Evolutionary conservation across 2,329 filamentous ascomycete species (phyloP).

Genomic region (Alternaria burnsii): DNA sequence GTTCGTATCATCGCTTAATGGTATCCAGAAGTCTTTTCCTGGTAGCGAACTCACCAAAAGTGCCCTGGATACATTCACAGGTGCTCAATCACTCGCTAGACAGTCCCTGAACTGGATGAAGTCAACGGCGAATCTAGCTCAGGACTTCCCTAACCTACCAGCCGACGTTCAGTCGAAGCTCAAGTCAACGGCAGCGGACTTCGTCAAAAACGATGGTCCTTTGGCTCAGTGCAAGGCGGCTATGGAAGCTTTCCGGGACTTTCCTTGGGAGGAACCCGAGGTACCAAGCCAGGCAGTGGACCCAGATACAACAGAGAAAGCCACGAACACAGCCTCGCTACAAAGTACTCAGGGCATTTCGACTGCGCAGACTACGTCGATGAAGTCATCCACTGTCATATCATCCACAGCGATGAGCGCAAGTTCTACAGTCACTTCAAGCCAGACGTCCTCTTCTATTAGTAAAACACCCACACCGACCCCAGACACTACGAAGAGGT

Average conservation of each 20-base stretch:
- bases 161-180: slow-evolving; percentile 12
- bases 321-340: not conserved
- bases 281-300: not conserved
- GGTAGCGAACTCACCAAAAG: slow-evolving; percentile 8
- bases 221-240: slow-evolving; percentile 14
- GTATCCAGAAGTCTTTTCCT: slow-evolving; percentile 22
- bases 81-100: slow-evolving; percentile 18
- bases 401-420: not conserved
- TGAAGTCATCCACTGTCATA: not conserved
- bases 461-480: not conserved
- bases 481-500: too few species aligned
- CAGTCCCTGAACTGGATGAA: slow-evolving; percentile 22
- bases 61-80: slow-evolving; percentile 6
- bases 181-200: not conserved
- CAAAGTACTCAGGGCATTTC: not conserved
- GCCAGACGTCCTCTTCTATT: not conserved
- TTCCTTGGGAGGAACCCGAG: slow-evolving; percentile 21
- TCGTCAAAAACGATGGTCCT: slow-evolving; percentile 4
- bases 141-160: slow-evolving; percentile 15
- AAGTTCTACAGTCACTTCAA: not conserved
- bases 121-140: slow-evolving; percentile 16
- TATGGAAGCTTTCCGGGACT: slow-evolving; percentile 20
- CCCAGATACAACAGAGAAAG: not conserved
- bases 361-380: not conserved
- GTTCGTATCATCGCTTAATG: slow-evolving; percentile 24